phyloP scores from a whole-genome alignment of 441 rosid genomes.

The Manihot esculenta region DNA sequence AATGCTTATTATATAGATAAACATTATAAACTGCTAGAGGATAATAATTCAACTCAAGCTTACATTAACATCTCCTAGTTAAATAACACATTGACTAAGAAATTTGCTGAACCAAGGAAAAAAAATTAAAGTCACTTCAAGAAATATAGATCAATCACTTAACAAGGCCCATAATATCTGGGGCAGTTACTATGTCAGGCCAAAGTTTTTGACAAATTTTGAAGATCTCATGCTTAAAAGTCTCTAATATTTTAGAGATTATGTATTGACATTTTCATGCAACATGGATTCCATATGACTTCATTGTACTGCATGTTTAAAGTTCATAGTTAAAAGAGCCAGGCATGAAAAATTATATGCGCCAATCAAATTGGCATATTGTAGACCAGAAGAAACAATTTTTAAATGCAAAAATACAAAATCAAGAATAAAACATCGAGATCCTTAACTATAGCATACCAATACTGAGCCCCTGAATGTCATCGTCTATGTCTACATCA shows the following conservation, averaged over 20 bases:
- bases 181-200: not conserved
- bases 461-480: slow-evolving; percentile 40
- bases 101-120: not conserved
- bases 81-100: not conserved
- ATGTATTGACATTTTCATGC: not conserved
- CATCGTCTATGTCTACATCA: slow-evolving; percentile 64
- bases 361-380: not conserved
- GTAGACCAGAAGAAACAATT: not conserved
- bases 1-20: slow-evolving; percentile 2
- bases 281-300: not conserved
- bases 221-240: not conserved
- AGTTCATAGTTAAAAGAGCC: not conserved
- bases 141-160: not conserved
- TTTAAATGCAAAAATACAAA: slow-evolving; percentile 3
- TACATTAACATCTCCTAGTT: slow-evolving; percentile 2
- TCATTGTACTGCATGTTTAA: not conserved
- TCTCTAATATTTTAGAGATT: not conserved
- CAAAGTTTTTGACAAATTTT: not conserved
- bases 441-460: slow-evolving; percentile 31
- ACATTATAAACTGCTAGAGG: not conserved
- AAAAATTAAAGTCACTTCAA: not conserved
- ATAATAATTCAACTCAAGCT: slow-evolving; percentile 6
- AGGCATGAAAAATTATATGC: not conserved
- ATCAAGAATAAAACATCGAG: slow-evolving; percentile 3
- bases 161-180: not conserved